Base-by-base conservation (phyloP, 768 basidiomycete genomes). In the Russula brevipes region DNA sequence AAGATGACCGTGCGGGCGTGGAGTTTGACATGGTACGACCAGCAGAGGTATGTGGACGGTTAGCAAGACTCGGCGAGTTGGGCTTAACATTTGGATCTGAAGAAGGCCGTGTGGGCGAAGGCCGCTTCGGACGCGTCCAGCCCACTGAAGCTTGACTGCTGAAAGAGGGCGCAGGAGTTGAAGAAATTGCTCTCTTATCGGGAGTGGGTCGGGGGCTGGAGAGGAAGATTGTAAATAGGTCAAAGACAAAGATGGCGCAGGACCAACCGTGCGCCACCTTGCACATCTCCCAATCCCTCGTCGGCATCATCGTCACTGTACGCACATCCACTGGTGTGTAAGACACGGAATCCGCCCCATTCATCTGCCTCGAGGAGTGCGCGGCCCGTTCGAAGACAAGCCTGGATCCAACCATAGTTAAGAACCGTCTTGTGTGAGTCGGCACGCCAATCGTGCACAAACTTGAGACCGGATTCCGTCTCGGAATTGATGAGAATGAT, bases 401-500 rank as follows among this genome's bases (percentile, higher is more conserved):
- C 75, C 38, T 73, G 70, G 46, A 78, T 81, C 88, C 88, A 90
- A 3, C 66, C 64, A 66, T 79, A 76, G 52, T 81, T 75, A 59
- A 88, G 74, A 10, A 87, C 79, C 1, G 80, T 76, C 70, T 84
- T 76, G 44, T 71, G 70, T 12, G 69, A 61, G 51, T 85, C 84
- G 30, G 72, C 69, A 7, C 80, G 77, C 85, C 85, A 88, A 19
- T 82, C 81, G 44, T 81, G 79, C 61, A 87, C 78, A 68, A 87
- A 81, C 17, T 78, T 76, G 68, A 76, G 75, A 33, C 87, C 86
- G 46, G 80, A 78, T n/a, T 75, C 69, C 0, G 81, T 77, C 17
- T 74, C 72, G 1, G 81, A 71, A 65, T 88, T 81, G 7, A 89
- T 84, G 5, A 90, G 73, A 50, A 88, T 82, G 31, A 88, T 74